phyloP scores from a whole-genome alignment of 345 rosid genomes.

The Aegle marmelos region DNA sequence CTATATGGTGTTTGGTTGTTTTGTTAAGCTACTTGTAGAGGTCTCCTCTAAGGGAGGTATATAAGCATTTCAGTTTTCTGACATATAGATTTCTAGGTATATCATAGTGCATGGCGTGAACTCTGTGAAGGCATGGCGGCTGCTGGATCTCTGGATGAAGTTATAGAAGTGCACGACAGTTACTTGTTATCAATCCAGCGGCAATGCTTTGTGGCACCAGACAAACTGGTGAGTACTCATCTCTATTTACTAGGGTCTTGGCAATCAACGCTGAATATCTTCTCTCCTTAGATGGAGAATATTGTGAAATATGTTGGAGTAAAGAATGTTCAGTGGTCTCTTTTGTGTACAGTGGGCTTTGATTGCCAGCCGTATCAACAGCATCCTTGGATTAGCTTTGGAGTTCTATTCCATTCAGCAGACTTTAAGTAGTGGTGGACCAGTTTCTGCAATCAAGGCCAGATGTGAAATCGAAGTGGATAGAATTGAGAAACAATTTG shows the following conservation, averaged over 20 bases:
- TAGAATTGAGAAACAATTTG: conserved; percentile 80
- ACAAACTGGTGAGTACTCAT: conserved; percentile 66
- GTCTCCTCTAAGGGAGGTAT: background rate
- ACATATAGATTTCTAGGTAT: conserved; percentile 59
- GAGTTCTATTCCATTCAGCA: conserved; percentile 89
- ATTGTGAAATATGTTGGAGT: conserved; percentile 4
- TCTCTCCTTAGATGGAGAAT: conserved; percentile 6
- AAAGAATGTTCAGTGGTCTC: conserved; percentile 8
- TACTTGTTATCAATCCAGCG: conserved; percentile 90
- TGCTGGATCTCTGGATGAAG: conserved; percentile 92
- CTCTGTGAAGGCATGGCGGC: conserved; percentile 84
- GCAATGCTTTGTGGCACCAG: conserved; percentile 97
- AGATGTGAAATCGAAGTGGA: conserved; percentile 87
- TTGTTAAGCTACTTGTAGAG: background rate
- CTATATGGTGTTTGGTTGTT: background rate
- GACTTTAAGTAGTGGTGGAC: conserved; percentile 73
- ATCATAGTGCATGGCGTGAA: conserved; percentile 96
- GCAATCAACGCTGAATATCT: background rate
- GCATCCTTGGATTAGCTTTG: conserved; percentile 82
- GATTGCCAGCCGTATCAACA: conserved; percentile 88
- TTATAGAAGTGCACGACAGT: conserved; percentile 93
- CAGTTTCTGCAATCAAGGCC: conserved; percentile 70
- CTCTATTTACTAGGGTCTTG: conserved; percentile 14
- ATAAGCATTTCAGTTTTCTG: conserved; percentile 5
- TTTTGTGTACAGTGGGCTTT: conserved; percentile 70